Percentiles rank a stretch among this genome's conserved stretches.
Evolutionary conservation across 768 basidiomycete species (phyloP).

Genomic region (Serendipita sp.): DNA sequence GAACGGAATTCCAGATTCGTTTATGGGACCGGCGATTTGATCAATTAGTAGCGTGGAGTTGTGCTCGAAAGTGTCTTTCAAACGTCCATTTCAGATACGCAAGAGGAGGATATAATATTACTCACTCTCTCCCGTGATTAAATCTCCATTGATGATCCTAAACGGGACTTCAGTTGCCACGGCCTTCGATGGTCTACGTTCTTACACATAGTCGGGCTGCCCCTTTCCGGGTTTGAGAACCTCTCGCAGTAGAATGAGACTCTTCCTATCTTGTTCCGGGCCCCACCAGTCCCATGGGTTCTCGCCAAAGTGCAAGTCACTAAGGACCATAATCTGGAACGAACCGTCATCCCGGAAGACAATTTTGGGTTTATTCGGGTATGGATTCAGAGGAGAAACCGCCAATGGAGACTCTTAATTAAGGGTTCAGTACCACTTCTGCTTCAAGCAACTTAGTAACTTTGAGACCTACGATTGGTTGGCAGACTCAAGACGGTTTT

Average conservation of each 20-base stretch:
- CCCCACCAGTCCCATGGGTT: slow-evolving; percentile 59
- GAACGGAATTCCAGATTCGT: slow-evolving; percentile 42
- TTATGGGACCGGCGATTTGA: slow-evolving; percentile 44
- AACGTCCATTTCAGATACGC: slow-evolving; percentile 27
- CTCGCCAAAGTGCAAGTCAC: slow-evolving; percentile 63
- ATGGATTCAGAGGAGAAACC: background rate
- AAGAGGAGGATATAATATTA: background rate
- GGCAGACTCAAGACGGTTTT: too few relatives aligned
- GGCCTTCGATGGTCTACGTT: slow-evolving; percentile 3
- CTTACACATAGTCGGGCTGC: slow-evolving; percentile 55
- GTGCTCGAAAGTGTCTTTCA: slow-evolving; percentile 28
- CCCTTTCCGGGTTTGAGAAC: slow-evolving; percentile 34
- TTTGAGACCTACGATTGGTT: too few relatives aligned
- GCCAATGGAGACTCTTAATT: background rate
- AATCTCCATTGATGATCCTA: slow-evolving; percentile 57
- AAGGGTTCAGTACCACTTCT: too few relatives aligned
- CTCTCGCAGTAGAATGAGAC: slow-evolving; percentile 38
- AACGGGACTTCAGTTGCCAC: background rate
- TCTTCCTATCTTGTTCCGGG: slow-evolving; percentile 49
- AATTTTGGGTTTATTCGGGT: slow-evolving; percentile 31
- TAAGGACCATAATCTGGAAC: slow-evolving; percentile 61
- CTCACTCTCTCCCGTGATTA: slow-evolving; percentile 57
- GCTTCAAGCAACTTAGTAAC: too few relatives aligned
- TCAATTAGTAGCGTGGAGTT: slow-evolving; percentile 56
- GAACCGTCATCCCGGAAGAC: slow-evolving; percentile 42